These are phyloP conservation scores for Cordyceps cateniannulata DNA, from an alignment of 2,329 filamentous ascomycete genomes.

Conservation along the genomic window DNA sequence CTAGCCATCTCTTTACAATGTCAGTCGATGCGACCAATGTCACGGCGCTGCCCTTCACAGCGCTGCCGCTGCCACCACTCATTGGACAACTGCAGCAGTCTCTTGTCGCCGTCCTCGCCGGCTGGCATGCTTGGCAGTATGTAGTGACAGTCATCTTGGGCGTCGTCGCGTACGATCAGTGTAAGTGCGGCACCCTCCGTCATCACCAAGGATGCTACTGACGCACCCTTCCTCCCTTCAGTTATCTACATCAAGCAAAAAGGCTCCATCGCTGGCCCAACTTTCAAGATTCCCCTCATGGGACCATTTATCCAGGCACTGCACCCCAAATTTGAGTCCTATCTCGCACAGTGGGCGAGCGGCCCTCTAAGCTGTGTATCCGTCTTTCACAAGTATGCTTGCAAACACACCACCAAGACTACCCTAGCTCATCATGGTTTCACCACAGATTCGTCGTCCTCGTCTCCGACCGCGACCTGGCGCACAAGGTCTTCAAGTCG, in stretches of 20 bases:
- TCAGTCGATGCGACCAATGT: no score
- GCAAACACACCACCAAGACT: background rate
- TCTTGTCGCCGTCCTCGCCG: background rate
- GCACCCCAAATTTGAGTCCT: slow-evolving; percentile 65
- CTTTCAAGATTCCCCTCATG: slow-evolving; percentile 61
- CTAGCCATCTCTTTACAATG: no score
- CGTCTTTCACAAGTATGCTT: slow-evolving; percentile 70
- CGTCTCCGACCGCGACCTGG: slow-evolving; percentile 68
- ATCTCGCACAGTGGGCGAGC: slow-evolving; percentile 71
- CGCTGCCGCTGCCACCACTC: no score
- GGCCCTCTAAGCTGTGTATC: slow-evolving; percentile 76
- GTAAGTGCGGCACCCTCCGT: slow-evolving; percentile 17
- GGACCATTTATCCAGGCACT: slow-evolving; percentile 72
- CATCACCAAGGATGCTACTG: background rate
- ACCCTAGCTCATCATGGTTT: background rate
- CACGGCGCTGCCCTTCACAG: no score
- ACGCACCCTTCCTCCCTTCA: slow-evolving; percentile 21
- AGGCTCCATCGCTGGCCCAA: slow-evolving; percentile 55
- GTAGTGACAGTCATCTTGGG: slow-evolving; percentile 25
- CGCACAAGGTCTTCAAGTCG: slow-evolving; percentile 77
- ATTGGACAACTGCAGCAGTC: no score
- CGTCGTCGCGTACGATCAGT: slow-evolving; percentile 35
- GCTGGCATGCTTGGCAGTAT: slow-evolving; percentile 25
- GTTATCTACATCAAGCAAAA: slow-evolving; percentile 56
- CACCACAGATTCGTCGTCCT: slow-evolving; percentile 66